phyloP scores from a whole-genome alignment of 139 green algal species.

The Micromonas commoda region DNA sequence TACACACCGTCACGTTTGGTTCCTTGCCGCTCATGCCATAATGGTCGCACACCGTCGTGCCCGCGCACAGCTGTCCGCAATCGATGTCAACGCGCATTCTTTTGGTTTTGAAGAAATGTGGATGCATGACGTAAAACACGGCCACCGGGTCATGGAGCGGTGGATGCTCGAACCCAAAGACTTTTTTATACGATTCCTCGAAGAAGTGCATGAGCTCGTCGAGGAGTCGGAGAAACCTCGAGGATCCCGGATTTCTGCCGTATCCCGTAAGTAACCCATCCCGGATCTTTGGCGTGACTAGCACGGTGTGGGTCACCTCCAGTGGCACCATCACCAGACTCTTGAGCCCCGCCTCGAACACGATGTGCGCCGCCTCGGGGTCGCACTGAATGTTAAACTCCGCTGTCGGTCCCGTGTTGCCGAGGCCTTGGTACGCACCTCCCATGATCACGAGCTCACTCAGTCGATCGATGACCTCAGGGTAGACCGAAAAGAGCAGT shows the following conservation, averaged over 20 bases:
- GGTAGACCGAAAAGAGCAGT: constrained; percentile 77
- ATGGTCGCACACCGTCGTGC: not conserved
- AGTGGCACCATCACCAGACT: constrained; percentile 84
- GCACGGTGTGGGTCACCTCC: constrained; percentile 91
- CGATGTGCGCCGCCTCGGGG: constrained; percentile 75
- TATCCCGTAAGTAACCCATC: too few relatives aligned
- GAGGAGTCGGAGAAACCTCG: not conserved
- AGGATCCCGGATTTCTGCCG: not conserved
- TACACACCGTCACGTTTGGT: not conserved
- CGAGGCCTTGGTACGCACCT: constrained; percentile 17
- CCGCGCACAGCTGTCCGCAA: not conserved
- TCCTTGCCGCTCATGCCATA: not conserved
- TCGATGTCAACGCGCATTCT: not conserved
- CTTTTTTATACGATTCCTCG: not conserved
- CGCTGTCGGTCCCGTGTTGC: constrained; percentile 50
- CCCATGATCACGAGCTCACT: constrained; percentile 49
- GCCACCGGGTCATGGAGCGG: not conserved
- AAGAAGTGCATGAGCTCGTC: not conserved
- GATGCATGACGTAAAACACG: not conserved
- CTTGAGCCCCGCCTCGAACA: constrained; percentile 58
- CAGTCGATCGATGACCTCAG: constrained; percentile 58
- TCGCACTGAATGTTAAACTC: constrained; percentile 62
- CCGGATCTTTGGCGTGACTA: too few relatives aligned
- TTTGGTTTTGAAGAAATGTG: not conserved
- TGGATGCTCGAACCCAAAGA: not conserved